Conservation (phyloP, 1,139 yeast species). For the Kluyveromyces sp. region DNA sequence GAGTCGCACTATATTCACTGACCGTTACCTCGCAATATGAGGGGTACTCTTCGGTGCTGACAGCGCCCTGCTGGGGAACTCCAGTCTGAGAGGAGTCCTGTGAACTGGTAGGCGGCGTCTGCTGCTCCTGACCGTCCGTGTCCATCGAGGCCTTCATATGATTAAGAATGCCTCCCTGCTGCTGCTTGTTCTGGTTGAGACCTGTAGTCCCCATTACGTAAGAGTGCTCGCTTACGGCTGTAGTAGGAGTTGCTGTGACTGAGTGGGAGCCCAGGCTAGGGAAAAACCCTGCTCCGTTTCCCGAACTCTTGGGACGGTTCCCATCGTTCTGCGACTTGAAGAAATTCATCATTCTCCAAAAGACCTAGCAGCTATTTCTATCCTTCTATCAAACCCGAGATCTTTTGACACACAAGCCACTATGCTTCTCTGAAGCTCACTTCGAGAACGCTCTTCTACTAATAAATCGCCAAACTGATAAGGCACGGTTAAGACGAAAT, state of each 20-base stretch:
- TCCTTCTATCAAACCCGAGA: background rate
- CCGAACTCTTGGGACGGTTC: constrained; percentile 8
- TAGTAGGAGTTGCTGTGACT: constrained; percentile 44
- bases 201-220: constrained; percentile 67
- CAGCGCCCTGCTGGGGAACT: background rate
- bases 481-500: too few species aligned
- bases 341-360: constrained; percentile 24
- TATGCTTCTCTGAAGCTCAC: too few species aligned
- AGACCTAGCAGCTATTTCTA: background rate
- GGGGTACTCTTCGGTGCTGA: background rate
- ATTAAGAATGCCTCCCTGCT: constrained; percentile 32
- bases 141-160: constrained; percentile 27
- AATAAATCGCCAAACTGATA: too few species aligned
- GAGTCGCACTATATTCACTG: background rate
- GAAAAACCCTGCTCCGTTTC: constrained; percentile 21
- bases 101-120: constrained; percentile 5
- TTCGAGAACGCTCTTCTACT: too few species aligned
- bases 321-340: constrained; percentile 14
- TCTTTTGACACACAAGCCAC: too few species aligned
- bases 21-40: background rate
- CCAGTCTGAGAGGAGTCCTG: background rate
- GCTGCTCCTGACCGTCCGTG: constrained; percentile 12
- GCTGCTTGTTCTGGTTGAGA: constrained; percentile 37
- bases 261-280: constrained; percentile 30
- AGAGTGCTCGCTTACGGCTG: constrained; percentile 55